Evolutionary conservation across 2,329 filamentous ascomycete genomes (phyloP).

Genomic region (Aspergillus ochraceus): DNA sequence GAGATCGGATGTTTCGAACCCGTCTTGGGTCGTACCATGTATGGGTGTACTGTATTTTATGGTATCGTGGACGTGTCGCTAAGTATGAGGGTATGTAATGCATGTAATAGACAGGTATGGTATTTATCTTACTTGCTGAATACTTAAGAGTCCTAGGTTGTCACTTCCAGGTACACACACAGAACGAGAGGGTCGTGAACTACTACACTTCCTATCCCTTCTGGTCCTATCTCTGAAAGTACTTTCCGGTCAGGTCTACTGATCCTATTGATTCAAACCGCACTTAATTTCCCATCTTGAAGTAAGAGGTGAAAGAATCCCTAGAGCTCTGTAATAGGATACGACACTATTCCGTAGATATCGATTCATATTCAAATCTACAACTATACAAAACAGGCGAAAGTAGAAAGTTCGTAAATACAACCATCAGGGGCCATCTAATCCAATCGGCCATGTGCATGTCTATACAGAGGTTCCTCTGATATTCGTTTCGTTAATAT

Average conservation of each 20-base stretch:
- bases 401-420: constrained; percentile 9
- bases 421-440: constrained; percentile 4
- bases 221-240: no score
- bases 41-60: not conserved
- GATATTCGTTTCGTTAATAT: constrained; percentile 11
- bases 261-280: no score
- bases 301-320: no score
- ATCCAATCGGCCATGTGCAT: constrained; percentile 10
- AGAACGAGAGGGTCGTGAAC: no score
- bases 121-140: no score
- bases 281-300: no score
- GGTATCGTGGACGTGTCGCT: not conserved
- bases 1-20: constrained; percentile 22
- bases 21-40: not conserved
- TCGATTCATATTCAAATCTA: not conserved
- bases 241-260: no score
- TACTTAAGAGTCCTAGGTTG: no score
- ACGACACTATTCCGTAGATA: not conserved
- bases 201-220: no score
- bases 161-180: no score
- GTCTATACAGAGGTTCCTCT: constrained; percentile 10
- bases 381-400: not conserved
- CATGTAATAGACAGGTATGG: not conserved
- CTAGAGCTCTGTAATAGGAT: no score
- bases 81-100: not conserved